These are phyloP conservation scores for Chlorella variabilis DNA, from an alignment of 163 green algal genomes.

Conservation along the genomic window DNA sequence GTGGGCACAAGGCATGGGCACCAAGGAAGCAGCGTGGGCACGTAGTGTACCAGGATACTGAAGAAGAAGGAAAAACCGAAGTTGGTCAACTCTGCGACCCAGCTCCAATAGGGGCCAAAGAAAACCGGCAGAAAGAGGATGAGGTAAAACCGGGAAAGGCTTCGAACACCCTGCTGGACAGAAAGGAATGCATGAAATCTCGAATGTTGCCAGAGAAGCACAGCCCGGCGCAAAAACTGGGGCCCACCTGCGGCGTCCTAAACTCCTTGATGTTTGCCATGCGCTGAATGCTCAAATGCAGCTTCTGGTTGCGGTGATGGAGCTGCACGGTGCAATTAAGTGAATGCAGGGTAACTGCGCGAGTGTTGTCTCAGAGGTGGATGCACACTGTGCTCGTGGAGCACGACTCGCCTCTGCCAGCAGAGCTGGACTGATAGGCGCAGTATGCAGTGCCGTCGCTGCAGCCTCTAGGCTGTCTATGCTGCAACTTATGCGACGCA, in stretches of 20 bases:
- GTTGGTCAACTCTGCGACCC: conserved; percentile 37
- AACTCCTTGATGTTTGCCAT: conserved; percentile 73
- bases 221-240: too few relatives aligned
- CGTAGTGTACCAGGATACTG: conserved; percentile 52
- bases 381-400: too few relatives aligned
- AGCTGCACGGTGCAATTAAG: conserved; percentile 15
- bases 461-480: conserved; percentile 46
- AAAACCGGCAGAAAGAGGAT: conserved; percentile 67
- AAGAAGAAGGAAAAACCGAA: conserved; percentile 68
- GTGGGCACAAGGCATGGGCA: too few relatives aligned
- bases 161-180: conserved; percentile 36
- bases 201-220: neutral
- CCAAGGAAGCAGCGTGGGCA: too few relatives aligned
- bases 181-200: neutral
- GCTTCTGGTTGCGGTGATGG: conserved; percentile 19
- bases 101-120: conserved; percentile 69
- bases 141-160: conserved; percentile 56
- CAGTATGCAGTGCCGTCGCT: conserved; percentile 17
- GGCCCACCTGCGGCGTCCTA: conserved; percentile 42
- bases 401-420: conserved; percentile 24
- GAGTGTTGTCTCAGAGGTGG: neutral
- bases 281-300: conserved; percentile 55
- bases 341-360: neutral
- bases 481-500: conserved; percentile 35
- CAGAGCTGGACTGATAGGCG: conserved; percentile 26